Percentiles rank a stretch among this genome's conserved stretches.
Evolutionary conservation across 495 filamentous ascomycete genomes (phyloP).

Genomic region (Hypomontagnella monticulosa): DNA sequence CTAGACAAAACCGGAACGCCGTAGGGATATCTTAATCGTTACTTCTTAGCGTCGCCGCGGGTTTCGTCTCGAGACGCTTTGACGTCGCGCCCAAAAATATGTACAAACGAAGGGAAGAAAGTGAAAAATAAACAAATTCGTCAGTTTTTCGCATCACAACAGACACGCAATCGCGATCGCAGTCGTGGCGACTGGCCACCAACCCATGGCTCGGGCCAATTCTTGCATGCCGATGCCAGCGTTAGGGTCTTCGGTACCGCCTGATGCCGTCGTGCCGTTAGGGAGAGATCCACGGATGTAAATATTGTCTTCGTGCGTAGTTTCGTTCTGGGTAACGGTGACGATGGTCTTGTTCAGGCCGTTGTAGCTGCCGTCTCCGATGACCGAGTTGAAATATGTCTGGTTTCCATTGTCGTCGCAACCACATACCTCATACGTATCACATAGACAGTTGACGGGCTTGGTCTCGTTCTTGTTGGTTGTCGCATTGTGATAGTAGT

Average conservation of each 20-base stretch:
- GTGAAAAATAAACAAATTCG: neutral
- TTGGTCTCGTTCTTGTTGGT: slow-evolving; percentile 70
- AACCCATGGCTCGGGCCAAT: slow-evolving; percentile 63
- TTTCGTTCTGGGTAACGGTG: slow-evolving; percentile 74
- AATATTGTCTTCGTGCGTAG: slow-evolving; percentile 63
- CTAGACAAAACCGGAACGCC: slow-evolving; percentile 8
- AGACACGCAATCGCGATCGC: slow-evolving; percentile 59
- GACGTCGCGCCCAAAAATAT: neutral
- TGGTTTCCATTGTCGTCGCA: slow-evolving; percentile 76
- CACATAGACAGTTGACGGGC: slow-evolving; percentile 79
- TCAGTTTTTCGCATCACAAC: slow-evolving; percentile 2
- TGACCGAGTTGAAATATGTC: slow-evolving; percentile 64
- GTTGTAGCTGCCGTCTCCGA: slow-evolving; percentile 70
- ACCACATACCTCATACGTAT: slow-evolving; percentile 74
- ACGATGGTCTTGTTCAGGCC: slow-evolving; percentile 71
- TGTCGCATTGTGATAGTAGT: slow-evolving; percentile 68
- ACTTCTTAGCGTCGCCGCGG: slow-evolving; percentile 1
- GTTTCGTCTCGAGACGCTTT: neutral
- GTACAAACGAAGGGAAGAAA: slow-evolving; percentile 4
- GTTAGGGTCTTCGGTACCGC: slow-evolving; percentile 59
- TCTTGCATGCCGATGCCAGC: slow-evolving; percentile 48
- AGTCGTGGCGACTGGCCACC: slow-evolving; percentile 66
- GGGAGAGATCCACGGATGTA: slow-evolving; percentile 86
- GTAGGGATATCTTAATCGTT: slow-evolving; percentile 25
- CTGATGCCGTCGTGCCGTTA: slow-evolving; percentile 79